Percentiles rank a stretch among this genome's conserved stretches.
These are phyloP conservation scores for Volvox reticuliferus DNA, from an alignment of 139 green algal genomes.

Conservation along the genomic window DNA sequence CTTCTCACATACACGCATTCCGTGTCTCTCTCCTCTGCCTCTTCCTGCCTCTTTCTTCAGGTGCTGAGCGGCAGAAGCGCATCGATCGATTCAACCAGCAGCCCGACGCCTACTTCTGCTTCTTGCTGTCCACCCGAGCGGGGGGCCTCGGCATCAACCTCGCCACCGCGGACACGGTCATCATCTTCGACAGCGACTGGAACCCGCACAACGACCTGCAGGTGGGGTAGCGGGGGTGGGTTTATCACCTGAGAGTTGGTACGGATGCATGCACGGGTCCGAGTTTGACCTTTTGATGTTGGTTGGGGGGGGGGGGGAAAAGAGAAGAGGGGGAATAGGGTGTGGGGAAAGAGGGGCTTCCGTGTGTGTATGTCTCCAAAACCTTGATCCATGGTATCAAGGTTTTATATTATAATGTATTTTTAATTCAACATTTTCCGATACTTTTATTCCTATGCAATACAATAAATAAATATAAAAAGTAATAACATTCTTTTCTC, in stretches of 20 bases:
- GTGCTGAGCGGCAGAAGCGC: constrained; percentile 74
- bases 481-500: too few species aligned
- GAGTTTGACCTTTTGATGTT: too few species aligned
- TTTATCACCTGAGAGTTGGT: not conserved
- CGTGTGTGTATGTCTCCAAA: too few species aligned
- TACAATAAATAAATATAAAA: too few species aligned
- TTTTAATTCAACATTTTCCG: too few species aligned
- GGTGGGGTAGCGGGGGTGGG: constrained; percentile 71
- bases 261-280: too few species aligned
- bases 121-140: constrained; percentile 96
- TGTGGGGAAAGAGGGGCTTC: not conserved
- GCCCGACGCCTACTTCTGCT: constrained; percentile 90
- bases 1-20: not conserved
- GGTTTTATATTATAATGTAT: too few species aligned
- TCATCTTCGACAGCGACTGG: constrained; percentile 94
- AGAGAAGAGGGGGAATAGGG: not conserved
- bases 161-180: constrained; percentile 95
- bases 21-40: too few species aligned
- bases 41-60: constrained; percentile 8
- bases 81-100: constrained; percentile 85
- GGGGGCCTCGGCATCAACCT: constrained; percentile 98
- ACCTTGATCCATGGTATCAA: too few species aligned
- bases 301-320: not conserved
- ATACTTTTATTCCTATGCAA: too few species aligned
- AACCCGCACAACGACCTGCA: constrained; percentile 90